Evolutionary conservation across 2,329 filamentous ascomycete species (phyloP).

Genomic region (Neofusicoccum ribis): DNA sequence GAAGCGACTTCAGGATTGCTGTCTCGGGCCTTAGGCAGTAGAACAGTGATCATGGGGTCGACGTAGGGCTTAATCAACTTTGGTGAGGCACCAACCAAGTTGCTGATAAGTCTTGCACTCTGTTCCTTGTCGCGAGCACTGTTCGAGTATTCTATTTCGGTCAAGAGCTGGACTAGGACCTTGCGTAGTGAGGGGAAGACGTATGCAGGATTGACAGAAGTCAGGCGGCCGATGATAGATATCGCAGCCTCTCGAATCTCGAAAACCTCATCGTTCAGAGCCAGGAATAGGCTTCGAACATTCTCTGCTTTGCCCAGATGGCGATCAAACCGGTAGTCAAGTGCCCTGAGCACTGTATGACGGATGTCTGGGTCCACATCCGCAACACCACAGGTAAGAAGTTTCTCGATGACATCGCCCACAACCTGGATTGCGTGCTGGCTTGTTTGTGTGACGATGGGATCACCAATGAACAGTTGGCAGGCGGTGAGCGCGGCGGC

Average conservation of each 20-base stretch:
- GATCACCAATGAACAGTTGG: constrained; percentile 93
- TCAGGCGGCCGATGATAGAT: constrained; percentile 90
- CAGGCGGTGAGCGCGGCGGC: constrained; percentile 96
- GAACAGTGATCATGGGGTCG: constrained; percentile 89
- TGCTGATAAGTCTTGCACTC: constrained; percentile 86
- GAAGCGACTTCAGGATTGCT: constrained; percentile 83
- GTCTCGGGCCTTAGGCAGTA: constrained; percentile 91
- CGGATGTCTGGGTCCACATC: constrained; percentile 87
- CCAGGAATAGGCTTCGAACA: constrained; percentile 91
- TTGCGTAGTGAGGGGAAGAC: constrained; percentile 95
- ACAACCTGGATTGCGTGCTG: constrained; percentile 96
- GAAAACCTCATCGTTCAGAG: constrained; percentile 93
- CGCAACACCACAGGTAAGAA: constrained; percentile 90
- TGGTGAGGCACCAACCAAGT: constrained; percentile 90
- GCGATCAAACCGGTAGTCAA: constrained; percentile 91
- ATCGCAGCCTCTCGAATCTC: constrained; percentile 92
- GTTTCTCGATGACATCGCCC: constrained; percentile 94
- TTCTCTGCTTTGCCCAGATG: constrained; percentile 98
- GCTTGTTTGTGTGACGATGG: constrained; percentile 96
- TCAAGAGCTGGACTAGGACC: constrained; percentile 91
- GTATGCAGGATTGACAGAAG: constrained; percentile 90
- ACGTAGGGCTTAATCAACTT: constrained; percentile 94
- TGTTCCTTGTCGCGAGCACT: constrained; percentile 94
- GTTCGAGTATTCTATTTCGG: constrained; percentile 94
- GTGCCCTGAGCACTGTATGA: constrained; percentile 79